Percentiles rank a stretch among this genome's conserved stretches.
phyloP scores from a whole-genome alignment of 169 alveolate genomes.

The Plasmodium ovale region DNA sequence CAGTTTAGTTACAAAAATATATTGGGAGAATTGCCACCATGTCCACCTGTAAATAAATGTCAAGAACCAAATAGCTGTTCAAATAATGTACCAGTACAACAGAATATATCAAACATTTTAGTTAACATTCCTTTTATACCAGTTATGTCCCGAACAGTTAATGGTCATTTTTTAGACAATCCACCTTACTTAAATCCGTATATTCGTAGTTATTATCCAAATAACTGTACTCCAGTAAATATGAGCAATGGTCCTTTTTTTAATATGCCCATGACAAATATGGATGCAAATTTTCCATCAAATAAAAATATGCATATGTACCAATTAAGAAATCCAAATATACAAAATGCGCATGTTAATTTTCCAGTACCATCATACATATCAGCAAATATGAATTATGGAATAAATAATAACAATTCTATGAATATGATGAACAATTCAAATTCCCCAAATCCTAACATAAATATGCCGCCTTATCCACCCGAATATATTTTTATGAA shows the following conservation, averaged over 20 bases:
- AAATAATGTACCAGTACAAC: conserved; percentile 46
- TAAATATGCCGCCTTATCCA: conserved; percentile 30
- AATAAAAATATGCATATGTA: conserved; percentile 60
- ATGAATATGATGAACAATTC: conserved; percentile 33
- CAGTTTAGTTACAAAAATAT: conserved; percentile 29
- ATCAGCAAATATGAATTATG: conserved; percentile 26
- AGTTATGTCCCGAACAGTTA: conserved; percentile 12
- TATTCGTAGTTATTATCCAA: conserved; percentile 43
- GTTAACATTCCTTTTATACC: conserved; percentile 62
- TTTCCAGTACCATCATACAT: conserved; percentile 30
- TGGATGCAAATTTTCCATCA: conserved; percentile 41
- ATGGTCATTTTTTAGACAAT: conserved; percentile 24
- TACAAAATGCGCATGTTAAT: conserved; percentile 19
- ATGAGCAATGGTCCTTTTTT: conserved; percentile 20
- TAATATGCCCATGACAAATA: conserved; percentile 44
- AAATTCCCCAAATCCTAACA: conserved; percentile 35
- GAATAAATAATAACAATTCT: conserved; percentile 12
- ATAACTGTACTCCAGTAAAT: conserved; percentile 21
- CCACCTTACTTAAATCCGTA: conserved; percentile 41
- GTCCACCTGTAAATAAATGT: conserved; percentile 6
- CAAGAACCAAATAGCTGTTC: conserved; percentile 28
- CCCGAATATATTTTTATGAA: conserved; percentile 65
- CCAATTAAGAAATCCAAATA: conserved; percentile 37
- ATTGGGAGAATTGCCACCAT: conserved; percentile 24
- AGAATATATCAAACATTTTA: conserved; percentile 25